Base-by-base conservation (phyloP, 1,139 yeast species). In the Candida buenavistaensis region DNA sequence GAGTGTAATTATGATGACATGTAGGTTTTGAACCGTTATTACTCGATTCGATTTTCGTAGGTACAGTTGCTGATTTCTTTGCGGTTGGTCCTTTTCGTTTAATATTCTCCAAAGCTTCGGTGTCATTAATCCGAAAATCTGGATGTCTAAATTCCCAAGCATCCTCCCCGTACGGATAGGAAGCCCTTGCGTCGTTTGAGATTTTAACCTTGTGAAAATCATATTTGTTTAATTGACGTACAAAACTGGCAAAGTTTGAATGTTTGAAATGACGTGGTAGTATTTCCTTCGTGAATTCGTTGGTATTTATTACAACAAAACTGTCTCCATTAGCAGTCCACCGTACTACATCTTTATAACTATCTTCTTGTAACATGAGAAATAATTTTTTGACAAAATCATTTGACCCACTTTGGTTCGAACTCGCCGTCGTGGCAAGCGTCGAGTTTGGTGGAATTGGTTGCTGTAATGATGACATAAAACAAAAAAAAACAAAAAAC, bases 81-180 rank as follows among this genome's bases (percentile, higher is more conserved):
- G 72, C 69, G 10, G 74, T 70, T 2, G 96, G 90, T 0, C 87
- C 86, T 54, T 87, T 88, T 27, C 96, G 62, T 48, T 82, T 83
- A 52, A 88, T 88, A 45, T 84, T 82, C 36, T 86, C 94, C 33
- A 89, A 68, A 12, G 85, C 76, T 14, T 79, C 81, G 37, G 77
- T 66, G 52, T 85, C 87, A 55, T 86, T 80, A 27, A 77, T 75
- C 46, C 77, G 75, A 58, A 92, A 92, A 46, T 82, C 89, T 0
- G 96, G 95, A 56, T 92, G 97, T 54, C 81, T 80, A 64, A 92
- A 92, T 55, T 90, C 97, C 97, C 97, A 92, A 14, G 92, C 82
- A 54, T 82, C 82, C 41, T 85, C 94, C 25, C 90, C 88, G 49
- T 82, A 83, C 35, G 76, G 75, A 42, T 68, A 66, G 30, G 65